These are phyloP conservation scores for Botrytis deweyae DNA, from an alignment of 2,329 filamentous ascomycete genomes.

Conservation along the genomic window DNA sequence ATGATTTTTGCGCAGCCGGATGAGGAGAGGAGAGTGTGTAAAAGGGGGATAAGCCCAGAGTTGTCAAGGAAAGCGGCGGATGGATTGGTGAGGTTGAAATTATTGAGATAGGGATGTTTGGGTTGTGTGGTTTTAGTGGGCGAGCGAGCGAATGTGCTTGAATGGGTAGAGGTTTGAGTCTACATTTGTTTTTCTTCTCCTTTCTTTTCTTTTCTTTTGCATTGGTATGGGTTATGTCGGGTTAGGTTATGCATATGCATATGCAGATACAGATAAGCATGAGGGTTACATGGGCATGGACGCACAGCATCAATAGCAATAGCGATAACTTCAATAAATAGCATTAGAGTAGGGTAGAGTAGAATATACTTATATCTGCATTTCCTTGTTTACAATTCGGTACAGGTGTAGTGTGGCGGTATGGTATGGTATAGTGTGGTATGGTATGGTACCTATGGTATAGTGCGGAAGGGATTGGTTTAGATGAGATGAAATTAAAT, in stretches of 20 bases:
- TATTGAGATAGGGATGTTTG: background rate
- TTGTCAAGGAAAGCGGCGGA: conserved; percentile 51
- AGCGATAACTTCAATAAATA: background rate
- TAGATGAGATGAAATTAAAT: background rate
- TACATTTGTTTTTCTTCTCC: background rate
- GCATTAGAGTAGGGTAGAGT: background rate
- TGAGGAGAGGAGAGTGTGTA: conserved; percentile 16
- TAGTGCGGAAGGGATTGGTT: too few relatives aligned
- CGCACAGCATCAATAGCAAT: background rate
- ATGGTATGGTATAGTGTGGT: too few relatives aligned
- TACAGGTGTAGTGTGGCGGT: too few relatives aligned
- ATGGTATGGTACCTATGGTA: too few relatives aligned
- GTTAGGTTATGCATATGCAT: background rate
- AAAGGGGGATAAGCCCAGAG: conserved; percentile 24
- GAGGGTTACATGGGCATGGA: background rate
- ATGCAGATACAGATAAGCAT: background rate
- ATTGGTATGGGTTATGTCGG: background rate
- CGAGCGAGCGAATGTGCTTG: background rate
- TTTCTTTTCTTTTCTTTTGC: background rate
- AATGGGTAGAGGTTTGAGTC: background rate
- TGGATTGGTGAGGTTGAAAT: conserved; percentile 47
- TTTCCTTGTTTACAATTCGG: background rate
- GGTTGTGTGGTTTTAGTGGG: background rate
- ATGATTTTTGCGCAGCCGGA: background rate
- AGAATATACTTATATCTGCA: background rate